Percentiles rank a stretch among this genome's conserved stretches.
Evolutionary conservation across 129 eudicot genomes (phyloP).

Genomic region (Escallonia rubra): DNA sequence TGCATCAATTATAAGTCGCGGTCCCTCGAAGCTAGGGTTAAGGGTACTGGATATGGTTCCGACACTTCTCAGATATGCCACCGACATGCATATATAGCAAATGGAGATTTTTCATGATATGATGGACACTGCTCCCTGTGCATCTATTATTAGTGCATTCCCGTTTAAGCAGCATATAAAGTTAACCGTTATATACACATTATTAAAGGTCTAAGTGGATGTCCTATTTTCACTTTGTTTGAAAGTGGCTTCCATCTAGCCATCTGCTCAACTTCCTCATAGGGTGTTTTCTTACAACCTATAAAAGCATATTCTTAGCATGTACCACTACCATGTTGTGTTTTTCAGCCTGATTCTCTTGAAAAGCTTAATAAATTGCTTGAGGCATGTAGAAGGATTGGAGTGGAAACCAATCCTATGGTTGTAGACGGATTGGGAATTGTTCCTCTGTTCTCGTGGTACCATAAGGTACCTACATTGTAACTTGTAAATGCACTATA

Average conservation of each 20-base stretch:
- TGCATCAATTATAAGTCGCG: no score
- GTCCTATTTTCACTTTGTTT: no score
- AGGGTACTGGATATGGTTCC: no score
- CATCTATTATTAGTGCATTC: no score
- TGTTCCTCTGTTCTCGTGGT: slow-evolving; percentile 59
- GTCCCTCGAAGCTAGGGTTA: no score
- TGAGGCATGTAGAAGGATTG: slow-evolving; percentile 38
- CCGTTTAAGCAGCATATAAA: no score
- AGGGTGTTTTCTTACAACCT: neutral
- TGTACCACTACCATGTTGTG: neutral
- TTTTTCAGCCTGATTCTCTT: slow-evolving; percentile 42
- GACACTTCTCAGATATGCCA: no score
- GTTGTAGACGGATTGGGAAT: slow-evolving; percentile 44
- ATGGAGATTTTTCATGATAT: no score
- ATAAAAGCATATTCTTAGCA: neutral
- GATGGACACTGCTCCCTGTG: no score
- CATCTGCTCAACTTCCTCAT: neutral
- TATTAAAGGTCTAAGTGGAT: no score
- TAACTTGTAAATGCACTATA: neutral
- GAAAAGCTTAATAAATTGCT: slow-evolving; percentile 48
- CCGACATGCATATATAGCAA: no score
- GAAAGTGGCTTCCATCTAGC: neutral
- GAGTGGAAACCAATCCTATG: slow-evolving; percentile 44
- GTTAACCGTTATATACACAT: no score
- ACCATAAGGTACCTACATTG: slow-evolving; percentile 42